phyloP scores from a whole-genome alignment of 441 rosid species.

The Populus tomentosa region DNA sequence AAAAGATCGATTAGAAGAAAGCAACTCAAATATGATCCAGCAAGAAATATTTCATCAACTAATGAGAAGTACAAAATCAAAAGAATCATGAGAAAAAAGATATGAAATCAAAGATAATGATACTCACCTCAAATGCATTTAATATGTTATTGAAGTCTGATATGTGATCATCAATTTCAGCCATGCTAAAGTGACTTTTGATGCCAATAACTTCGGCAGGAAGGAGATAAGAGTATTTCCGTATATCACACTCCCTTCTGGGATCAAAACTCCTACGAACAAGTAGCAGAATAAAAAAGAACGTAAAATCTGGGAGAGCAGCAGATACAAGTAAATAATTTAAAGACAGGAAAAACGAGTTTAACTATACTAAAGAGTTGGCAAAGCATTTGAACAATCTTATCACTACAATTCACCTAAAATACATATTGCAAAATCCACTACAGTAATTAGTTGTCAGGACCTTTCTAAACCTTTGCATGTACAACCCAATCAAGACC shows the following conservation, averaged over 20 bases:
- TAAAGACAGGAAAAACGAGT: not conserved
- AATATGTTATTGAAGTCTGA: slow-evolving; percentile 66
- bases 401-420: not conserved
- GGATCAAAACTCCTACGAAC: slow-evolving; percentile 78
- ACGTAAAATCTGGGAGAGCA: not conserved
- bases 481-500: not conserved
- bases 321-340: not conserved
- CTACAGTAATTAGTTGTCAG: not conserved
- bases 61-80: not conserved
- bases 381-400: not conserved
- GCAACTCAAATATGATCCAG: not conserved
- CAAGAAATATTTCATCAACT: not conserved
- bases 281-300: slow-evolving; percentile 7
- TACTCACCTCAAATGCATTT: slow-evolving; percentile 66
- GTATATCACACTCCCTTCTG: slow-evolving; percentile 68
- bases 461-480: not conserved
- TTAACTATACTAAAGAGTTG: not conserved
- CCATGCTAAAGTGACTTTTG: slow-evolving; percentile 37
- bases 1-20: not conserved
- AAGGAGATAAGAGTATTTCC: slow-evolving; percentile 84
- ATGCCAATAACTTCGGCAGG: slow-evolving; percentile 79
- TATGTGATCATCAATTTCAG: slow-evolving; percentile 61
- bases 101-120: slow-evolving; percentile 4
- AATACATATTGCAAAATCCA: not conserved
- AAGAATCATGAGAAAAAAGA: not conserved